Conservation (phyloP, 192 early-diverging fungal species). For the Coemansia sp. region DNA sequence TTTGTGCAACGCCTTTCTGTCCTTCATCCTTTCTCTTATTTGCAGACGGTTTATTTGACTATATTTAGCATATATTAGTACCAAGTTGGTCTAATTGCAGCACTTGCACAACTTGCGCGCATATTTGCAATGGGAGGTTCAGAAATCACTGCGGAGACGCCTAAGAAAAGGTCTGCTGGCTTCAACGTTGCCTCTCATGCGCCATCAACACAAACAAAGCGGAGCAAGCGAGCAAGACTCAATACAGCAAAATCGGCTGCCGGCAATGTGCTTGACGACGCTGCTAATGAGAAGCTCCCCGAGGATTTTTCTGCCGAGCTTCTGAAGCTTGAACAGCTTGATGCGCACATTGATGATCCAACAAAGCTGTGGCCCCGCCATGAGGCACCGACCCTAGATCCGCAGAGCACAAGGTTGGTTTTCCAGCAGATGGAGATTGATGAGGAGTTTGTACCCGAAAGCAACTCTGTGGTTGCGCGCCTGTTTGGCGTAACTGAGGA, state of each 20-base stretch:
- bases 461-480: slow-evolving; percentile 63
- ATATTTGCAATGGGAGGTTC: slow-evolving; percentile 1
- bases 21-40: background rate
- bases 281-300: slow-evolving; percentile 25
- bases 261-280: slow-evolving; percentile 24
- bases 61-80: background rate
- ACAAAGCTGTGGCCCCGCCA: slow-evolving; percentile 28
- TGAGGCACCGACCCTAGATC: slow-evolving; percentile 27
- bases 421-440: slow-evolving; percentile 98
- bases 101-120: background rate
- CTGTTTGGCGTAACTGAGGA: slow-evolving; percentile 87
- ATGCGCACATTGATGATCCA: slow-evolving; percentile 28
- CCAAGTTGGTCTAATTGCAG: background rate
- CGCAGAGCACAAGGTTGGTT: slow-evolving; percentile 54
- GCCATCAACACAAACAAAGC: slow-evolving; percentile 14
- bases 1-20: background rate
- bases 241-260: slow-evolving; percentile 26
- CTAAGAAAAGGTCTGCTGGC: slow-evolving; percentile 9
- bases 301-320: slow-evolving; percentile 55
- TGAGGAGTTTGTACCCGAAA: slow-evolving; percentile 62
- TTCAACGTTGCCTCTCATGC: slow-evolving; percentile 37
- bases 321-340: slow-evolving; percentile 33
- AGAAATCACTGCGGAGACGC: background rate
- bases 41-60: background rate
- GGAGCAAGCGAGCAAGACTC: slow-evolving; percentile 46